These are phyloP conservation scores for Papiliotrema flavescens DNA, from an alignment of 1,284 basidiomycete genomes.

Conservation along the genomic window DNA sequence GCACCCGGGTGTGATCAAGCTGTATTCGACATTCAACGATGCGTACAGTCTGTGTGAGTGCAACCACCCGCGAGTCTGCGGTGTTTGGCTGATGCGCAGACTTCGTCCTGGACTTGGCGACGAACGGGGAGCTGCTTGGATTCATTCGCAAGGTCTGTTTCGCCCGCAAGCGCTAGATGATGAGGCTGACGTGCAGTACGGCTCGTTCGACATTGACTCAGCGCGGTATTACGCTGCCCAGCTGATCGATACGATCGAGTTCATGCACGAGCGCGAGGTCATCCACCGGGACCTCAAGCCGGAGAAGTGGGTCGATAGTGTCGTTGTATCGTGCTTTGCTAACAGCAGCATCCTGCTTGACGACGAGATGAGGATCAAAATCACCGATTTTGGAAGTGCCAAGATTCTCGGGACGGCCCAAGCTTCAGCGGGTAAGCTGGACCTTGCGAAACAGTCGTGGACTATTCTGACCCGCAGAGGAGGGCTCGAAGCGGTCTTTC, in stretches of 20 bases:
- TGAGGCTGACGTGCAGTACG: conserved; percentile 52
- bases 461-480: conserved; percentile 7
- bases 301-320: conserved; percentile 60
- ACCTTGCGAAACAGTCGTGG: not conserved
- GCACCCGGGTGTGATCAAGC: conserved; percentile 76
- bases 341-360: conserved; percentile 68
- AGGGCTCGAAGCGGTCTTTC: conserved; percentile 59
- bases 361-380: conserved; percentile 77
- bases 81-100: conserved; percentile 53
- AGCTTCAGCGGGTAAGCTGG: conserved; percentile 25
- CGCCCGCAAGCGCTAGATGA: not conserved
- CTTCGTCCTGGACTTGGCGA: conserved; percentile 83
- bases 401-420: conserved; percentile 60
- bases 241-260: conserved; percentile 78
- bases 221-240: conserved; percentile 82
- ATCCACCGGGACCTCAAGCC: conserved; percentile 91
- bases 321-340: conserved; percentile 2
- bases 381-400: conserved; percentile 96
- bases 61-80: not conserved
- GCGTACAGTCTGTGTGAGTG: conserved; percentile 73
- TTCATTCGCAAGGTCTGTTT: conserved; percentile 58
- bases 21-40: conserved; percentile 82
- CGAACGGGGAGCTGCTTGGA: conserved; percentile 84
- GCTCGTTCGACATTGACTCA: conserved; percentile 73
- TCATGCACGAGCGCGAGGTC: conserved; percentile 82